Percentiles rank a stretch among this genome's conserved stretches.
Conservation (phyloP, 2,329 filamentous ascomycete genomes). For the Diaporthe velutina region DNA sequence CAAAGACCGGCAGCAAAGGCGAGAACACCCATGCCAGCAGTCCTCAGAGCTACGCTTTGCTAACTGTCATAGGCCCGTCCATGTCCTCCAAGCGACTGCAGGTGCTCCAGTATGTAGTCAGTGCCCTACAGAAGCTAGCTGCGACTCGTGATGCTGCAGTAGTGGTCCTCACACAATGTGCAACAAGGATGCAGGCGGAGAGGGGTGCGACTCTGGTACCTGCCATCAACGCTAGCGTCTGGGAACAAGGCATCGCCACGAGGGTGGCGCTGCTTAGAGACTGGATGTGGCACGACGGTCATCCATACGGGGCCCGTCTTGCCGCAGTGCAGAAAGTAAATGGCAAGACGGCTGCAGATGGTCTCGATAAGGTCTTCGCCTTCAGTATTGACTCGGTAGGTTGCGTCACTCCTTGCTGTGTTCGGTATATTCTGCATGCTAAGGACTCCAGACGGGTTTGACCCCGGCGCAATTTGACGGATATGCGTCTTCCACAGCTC, state of each 20-base stretch:
- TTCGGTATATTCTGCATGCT: slow-evolving; percentile 27
- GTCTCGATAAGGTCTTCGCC: slow-evolving; percentile 59
- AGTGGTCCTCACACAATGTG: slow-evolving; percentile 82
- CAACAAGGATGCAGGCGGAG: slow-evolving; percentile 81
- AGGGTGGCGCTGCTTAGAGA: slow-evolving; percentile 85
- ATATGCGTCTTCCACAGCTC: slow-evolving; percentile 49
- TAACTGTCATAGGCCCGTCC: slow-evolving; percentile 36
- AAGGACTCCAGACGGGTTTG: slow-evolving; percentile 57
- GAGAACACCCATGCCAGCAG: slow-evolving; percentile 21
- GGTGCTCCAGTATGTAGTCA: slow-evolving; percentile 73
- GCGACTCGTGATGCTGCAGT: slow-evolving; percentile 79
- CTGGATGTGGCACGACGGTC: slow-evolving; percentile 68
- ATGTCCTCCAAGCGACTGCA: slow-evolving; percentile 60
- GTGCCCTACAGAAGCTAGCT: slow-evolving; percentile 80
- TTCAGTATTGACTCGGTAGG: slow-evolving; percentile 64
- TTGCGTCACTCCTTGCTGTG: slow-evolving; percentile 39
- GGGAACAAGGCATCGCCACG: slow-evolving; percentile 83
- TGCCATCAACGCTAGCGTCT: slow-evolving; percentile 79
- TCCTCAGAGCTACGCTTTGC: not conserved
- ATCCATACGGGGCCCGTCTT: slow-evolving; percentile 65
- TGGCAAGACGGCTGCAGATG: slow-evolving; percentile 59
- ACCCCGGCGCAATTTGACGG: slow-evolving; percentile 56
- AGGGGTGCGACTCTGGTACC: slow-evolving; percentile 78
- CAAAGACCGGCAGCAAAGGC: slow-evolving; percentile 58
- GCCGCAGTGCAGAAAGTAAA: slow-evolving; percentile 75